Base-by-base conservation (phyloP, 495 filamentous ascomycete species). In the Viridothelium virens region DNA sequence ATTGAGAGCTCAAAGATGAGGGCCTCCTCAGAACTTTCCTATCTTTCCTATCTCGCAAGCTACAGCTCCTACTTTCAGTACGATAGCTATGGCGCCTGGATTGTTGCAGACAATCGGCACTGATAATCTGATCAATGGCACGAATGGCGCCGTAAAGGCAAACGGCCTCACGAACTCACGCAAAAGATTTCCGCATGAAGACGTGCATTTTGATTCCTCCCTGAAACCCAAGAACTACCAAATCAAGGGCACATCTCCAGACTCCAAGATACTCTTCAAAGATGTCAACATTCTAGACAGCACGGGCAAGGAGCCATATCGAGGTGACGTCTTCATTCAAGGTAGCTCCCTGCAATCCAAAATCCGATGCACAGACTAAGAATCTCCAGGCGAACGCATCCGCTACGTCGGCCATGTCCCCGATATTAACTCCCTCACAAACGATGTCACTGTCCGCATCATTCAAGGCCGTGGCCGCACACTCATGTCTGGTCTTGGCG, bases 201-300 rank as follows among this genome's bases (percentile, higher is more conserved):
- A 61, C 1, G 65, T 74, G 3, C 48, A 67, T 7, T 72, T 70
- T 39, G 72, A 70, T 61, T 61, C 66, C 5, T 61, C 36, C 2
- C 70, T 77, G 11, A 67, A 77, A 56, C 75, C 75, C 3, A 77
- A 76, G 65, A 63, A 69, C 18, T 76, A 77, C 67, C 37, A 70
- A 38, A 74, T 77, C 9, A 68, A 70, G 34, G 78, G 78, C 14
- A 80, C 79, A 1, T 67, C 70, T 62, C 63, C 73, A 2, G 66
- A 75, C 6, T 77, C 77, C 33, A 76, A 72, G 61, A 75, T 82
- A 25, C 70, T 83, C 1, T 77, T 83, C 56, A 66, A 71, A 18
- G 76, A 83, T 68, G 81, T 83, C 11, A 76, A 78, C n/a, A 81
- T 83, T 47, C 65, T 83, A 0, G 81, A 83, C 56, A 78, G 77